These are phyloP conservation scores for Aaosphaeria pasadenensis DNA, from an alignment of 2,329 filamentous ascomycete species.

Conservation along the genomic window DNA sequence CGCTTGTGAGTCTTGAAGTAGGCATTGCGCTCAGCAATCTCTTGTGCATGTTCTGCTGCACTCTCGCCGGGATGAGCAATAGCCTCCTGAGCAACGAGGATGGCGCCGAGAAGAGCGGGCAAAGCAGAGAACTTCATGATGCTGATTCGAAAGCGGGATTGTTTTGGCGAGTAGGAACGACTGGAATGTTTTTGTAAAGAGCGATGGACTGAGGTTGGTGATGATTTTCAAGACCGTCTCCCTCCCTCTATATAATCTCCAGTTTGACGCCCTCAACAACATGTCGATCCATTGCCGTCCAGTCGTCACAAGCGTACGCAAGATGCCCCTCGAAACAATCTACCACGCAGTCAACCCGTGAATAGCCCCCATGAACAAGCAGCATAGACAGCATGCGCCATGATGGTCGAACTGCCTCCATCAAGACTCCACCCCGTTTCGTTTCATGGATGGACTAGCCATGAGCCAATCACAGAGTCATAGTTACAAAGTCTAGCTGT, in stretches of 20 bases:
- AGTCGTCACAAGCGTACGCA: background rate
- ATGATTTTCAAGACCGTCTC: background rate
- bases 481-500: background rate
- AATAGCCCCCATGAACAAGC: background rate
- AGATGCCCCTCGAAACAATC: background rate
- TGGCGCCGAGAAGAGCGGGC: slow-evolving; percentile 20
- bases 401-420: background rate
- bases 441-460: background rate
- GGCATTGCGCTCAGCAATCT: slow-evolving; percentile 33
- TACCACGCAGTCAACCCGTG: background rate
- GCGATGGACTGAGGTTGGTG: background rate
- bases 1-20: slow-evolving; percentile 37
- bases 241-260: background rate
- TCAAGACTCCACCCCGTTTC: background rate
- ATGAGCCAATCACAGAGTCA: background rate
- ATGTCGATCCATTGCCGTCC: background rate
- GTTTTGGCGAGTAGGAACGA: background rate
- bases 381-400: background rate
- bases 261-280: background rate
- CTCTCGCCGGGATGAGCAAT: slow-evolving; percentile 39
- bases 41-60: slow-evolving; percentile 28
- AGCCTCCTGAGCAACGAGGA: slow-evolving; percentile 24
- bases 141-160: background rate
- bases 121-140: slow-evolving; percentile 19
- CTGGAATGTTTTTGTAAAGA: background rate